Conservation (phyloP, 78 protist genomes). For the Protostelium mycophagum region DNA sequence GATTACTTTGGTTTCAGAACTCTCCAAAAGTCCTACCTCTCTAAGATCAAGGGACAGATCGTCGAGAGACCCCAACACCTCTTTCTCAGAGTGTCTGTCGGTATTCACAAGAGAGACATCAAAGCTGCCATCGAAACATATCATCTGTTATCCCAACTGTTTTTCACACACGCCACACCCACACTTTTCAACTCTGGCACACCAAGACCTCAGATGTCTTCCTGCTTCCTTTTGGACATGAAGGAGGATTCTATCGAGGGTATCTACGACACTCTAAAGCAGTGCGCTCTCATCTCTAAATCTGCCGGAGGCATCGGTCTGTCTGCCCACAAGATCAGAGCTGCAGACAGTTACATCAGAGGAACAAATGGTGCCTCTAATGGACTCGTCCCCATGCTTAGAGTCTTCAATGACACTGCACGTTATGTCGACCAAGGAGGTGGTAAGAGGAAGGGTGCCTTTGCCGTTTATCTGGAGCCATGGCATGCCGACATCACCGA, state of each 20-base stretch:
- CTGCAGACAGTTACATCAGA: constrained; percentile 82
- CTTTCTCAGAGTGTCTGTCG: constrained; percentile 97
- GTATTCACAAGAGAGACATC: constrained; percentile 84
- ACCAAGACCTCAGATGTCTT: constrained; percentile 90
- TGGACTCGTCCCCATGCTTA: constrained; percentile 98
- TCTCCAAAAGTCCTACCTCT: constrained; percentile 84
- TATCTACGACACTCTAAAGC: constrained; percentile 95
- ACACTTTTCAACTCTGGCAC: constrained; percentile 97
- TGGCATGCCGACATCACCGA: constrained; percentile 97
- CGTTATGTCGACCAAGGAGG: constrained; percentile 97
- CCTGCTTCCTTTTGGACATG: constrained; percentile 95
- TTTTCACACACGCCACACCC: constrained; percentile 97
- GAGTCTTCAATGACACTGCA: constrained; percentile 96
- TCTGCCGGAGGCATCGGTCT: constrained; percentile 98
- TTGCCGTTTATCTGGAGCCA: constrained; percentile 98
- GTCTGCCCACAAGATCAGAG: constrained; percentile 86
- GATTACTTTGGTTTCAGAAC: constrained; percentile 96
- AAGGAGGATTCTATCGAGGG: constrained; percentile 92
- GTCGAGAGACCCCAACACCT: constrained; percentile 98
- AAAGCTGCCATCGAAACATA: constrained; percentile 86
- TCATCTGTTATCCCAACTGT: constrained; percentile 58
- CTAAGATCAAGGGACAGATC: constrained; percentile 51
- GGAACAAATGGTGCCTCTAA: constrained; percentile 91
- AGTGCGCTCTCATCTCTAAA: constrained; percentile 88
- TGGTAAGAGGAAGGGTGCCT: constrained; percentile 96